phyloP scores from a whole-genome alignment of 2,329 filamentous ascomycete species.

The Colletotrichum sp. region DNA sequence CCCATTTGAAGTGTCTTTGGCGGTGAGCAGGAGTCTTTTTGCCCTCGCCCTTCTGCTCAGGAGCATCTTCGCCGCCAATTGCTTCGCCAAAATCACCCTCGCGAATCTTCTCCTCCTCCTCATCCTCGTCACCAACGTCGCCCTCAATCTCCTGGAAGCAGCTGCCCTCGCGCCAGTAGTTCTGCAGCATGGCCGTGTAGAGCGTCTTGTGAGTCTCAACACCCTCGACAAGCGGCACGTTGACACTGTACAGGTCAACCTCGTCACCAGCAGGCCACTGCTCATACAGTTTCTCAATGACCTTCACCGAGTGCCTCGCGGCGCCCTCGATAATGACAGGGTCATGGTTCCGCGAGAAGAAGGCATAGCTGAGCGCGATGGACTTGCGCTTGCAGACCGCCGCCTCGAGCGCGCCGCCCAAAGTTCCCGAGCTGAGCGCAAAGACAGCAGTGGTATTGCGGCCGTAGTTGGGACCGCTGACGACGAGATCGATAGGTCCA shows the following conservation, averaged over 20 bases:
- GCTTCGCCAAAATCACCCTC: slow-evolving; percentile 61
- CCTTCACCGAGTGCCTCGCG: slow-evolving; percentile 72
- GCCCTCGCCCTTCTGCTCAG: slow-evolving; percentile 28
- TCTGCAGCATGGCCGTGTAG: slow-evolving; percentile 89
- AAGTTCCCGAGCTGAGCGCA: slow-evolving; percentile 76
- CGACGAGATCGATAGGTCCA: slow-evolving; percentile 76
- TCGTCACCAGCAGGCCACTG: slow-evolving; percentile 73
- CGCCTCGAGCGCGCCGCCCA: slow-evolving; percentile 79
- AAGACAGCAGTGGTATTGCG: slow-evolving; percentile 84
- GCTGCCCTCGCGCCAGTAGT: slow-evolving; percentile 83
- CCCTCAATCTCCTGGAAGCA: slow-evolving; percentile 85
- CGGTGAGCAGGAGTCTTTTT: slow-evolving; percentile 52
- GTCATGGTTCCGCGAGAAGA: slow-evolving; percentile 86
- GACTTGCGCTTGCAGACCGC: slow-evolving; percentile 72
- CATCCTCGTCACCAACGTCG: slow-evolving; percentile 65
- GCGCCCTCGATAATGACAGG: slow-evolving; percentile 80
- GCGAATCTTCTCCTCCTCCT: slow-evolving; percentile 77
- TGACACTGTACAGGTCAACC: slow-evolving; percentile 88
- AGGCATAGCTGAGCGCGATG: slow-evolving; percentile 89
- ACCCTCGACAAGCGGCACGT: slow-evolving; percentile 83
- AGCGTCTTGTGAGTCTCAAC: slow-evolving; percentile 75
- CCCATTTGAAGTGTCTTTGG: slow-evolving; percentile 95
- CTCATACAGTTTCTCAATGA: slow-evolving; percentile 79
- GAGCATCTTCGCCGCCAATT: slow-evolving; percentile 24
- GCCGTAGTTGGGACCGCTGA: slow-evolving; percentile 84